phyloP scores from a whole-genome alignment of 352 stramenopile species.

The Lagenidium sp. region DNA sequence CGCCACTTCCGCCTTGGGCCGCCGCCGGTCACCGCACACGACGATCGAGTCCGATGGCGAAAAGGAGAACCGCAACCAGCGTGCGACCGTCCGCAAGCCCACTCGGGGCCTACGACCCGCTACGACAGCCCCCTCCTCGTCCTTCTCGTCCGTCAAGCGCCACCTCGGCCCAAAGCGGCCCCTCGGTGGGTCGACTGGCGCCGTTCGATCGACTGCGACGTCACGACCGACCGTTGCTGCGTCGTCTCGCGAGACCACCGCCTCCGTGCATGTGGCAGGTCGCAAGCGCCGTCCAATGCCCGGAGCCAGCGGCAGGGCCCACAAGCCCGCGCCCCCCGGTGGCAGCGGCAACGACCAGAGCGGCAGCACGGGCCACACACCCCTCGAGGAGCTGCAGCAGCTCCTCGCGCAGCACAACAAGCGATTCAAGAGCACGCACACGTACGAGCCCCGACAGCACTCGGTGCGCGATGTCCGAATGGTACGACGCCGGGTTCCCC shows the following conservation, averaged over 20 bases:
- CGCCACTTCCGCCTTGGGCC: background rate
- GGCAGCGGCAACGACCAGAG: background rate
- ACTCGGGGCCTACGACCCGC: background rate
- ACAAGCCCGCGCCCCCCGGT: background rate
- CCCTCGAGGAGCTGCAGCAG: constrained; percentile 33
- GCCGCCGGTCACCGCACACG: background rate
- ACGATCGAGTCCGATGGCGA: constrained; percentile 5
- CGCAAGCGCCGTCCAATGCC: constrained; percentile 1
- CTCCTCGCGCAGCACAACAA: constrained; percentile 70
- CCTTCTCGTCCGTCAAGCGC: too few species aligned
- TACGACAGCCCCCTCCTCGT: background rate
- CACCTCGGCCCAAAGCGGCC: background rate
- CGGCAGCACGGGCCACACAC: constrained; percentile 2
- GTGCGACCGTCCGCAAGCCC: constrained; percentile 12
- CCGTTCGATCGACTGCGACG: background rate
- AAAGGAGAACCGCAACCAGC: constrained; percentile 12
- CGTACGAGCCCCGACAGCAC: constrained; percentile 71
- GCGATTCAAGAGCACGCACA: constrained; percentile 61
- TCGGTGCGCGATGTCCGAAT: constrained; percentile 63
- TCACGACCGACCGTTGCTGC: background rate
- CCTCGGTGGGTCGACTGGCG: background rate
- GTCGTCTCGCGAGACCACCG: background rate
- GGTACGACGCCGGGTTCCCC: constrained; percentile 31
- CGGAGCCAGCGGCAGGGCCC: background rate
- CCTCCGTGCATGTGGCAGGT: background rate